phyloP scores from a whole-genome alignment of 495 filamentous ascomycete species.

The Diplogelasinospora grovesii region DNA sequence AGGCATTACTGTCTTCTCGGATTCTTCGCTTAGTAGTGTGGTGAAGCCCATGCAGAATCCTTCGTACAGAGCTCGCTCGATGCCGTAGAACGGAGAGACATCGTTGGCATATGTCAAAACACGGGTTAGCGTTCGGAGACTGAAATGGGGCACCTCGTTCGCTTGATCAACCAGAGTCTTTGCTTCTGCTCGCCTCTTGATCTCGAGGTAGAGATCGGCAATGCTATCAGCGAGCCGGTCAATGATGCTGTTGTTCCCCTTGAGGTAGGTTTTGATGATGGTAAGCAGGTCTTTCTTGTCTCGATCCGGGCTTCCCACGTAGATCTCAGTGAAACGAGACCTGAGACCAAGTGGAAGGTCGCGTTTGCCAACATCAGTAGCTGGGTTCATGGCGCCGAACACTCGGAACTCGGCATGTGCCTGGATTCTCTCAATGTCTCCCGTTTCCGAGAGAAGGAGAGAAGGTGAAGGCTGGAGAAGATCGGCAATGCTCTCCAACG shows the following conservation, averaged over 20 bases:
- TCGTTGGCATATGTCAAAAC: constrained; percentile 80
- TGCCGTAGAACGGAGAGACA: constrained; percentile 76
- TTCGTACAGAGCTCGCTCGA: constrained; percentile 83
- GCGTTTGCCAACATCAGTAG: constrained; percentile 92
- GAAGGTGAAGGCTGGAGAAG: constrained; percentile 73
- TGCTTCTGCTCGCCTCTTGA: constrained; percentile 70
- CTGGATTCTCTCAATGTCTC: constrained; percentile 77
- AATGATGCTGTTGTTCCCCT: constrained; percentile 56
- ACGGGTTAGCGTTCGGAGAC: constrained; percentile 87
- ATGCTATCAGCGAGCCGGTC: constrained; percentile 65
- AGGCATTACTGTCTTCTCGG: constrained; percentile 68
- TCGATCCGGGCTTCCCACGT: constrained; percentile 79
- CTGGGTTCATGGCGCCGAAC: constrained; percentile 98
- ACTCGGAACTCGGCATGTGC: constrained; percentile 92
- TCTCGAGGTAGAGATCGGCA: constrained; percentile 76
- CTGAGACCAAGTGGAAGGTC: constrained; percentile 70
- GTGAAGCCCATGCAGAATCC: constrained; percentile 98
- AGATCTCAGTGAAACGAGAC: constrained; percentile 82
- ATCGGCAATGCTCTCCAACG: constrained; percentile 85
- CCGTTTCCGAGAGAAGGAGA: constrained; percentile 84
- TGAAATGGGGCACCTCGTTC: constrained; percentile 91
- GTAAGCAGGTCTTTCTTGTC: constrained; percentile 75
- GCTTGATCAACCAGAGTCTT: constrained; percentile 89
- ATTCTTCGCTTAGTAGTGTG: constrained; percentile 72
- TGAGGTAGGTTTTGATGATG: constrained; percentile 82